Evolutionary conservation across 2,329 filamentous ascomycete species (phyloP).

Genomic region (Lithohypha guttulata): DNA sequence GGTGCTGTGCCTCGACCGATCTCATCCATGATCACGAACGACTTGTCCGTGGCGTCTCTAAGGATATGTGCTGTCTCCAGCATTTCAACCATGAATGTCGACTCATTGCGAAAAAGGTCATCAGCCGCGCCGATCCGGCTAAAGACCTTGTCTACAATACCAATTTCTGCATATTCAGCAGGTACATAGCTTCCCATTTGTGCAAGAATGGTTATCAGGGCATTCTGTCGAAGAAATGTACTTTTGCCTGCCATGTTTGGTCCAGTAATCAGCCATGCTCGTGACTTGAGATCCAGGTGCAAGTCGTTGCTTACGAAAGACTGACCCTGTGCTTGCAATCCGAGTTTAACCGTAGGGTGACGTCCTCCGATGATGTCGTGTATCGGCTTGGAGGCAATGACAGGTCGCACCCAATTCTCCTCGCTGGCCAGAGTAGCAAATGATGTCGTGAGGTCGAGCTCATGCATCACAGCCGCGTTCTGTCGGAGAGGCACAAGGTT

Average conservation of each 20-base stretch:
- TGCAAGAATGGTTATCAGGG: slow-evolving; percentile 83
- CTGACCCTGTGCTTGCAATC: slow-evolving; percentile 66
- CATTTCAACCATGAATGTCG: slow-evolving; percentile 99
- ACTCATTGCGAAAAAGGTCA: slow-evolving; percentile 87
- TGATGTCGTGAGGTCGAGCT: slow-evolving; percentile 80
- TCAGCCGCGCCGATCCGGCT: slow-evolving; percentile 89
- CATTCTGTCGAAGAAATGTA: slow-evolving; percentile 91
- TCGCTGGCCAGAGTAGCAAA: slow-evolving; percentile 72
- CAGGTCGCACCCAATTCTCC: slow-evolving; percentile 61
- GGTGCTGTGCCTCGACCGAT: slow-evolving; percentile 90
- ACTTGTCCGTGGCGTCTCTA: slow-evolving; percentile 67
- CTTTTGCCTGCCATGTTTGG: slow-evolving; percentile 99
- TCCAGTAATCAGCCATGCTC: slow-evolving; percentile 56
- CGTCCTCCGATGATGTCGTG: slow-evolving; percentile 77
- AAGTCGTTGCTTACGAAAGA: slow-evolving; percentile 81
- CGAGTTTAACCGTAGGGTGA: slow-evolving; percentile 84
- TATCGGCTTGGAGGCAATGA: slow-evolving; percentile 51
- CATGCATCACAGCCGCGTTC: slow-evolving; percentile 84
- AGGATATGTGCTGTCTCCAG: slow-evolving; percentile 88
- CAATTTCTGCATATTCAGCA: slow-evolving; percentile 72
- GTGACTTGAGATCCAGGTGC: slow-evolving; percentile 65
- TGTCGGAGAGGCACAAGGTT: slow-evolving; percentile 78
- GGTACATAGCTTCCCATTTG: slow-evolving; percentile 91
- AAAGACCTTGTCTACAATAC: slow-evolving; percentile 92
- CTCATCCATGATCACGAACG: slow-evolving; percentile 97